Conservation (phyloP, 2,329 filamentous ascomycete species). For the Hypoxylon rubiginosum region DNA sequence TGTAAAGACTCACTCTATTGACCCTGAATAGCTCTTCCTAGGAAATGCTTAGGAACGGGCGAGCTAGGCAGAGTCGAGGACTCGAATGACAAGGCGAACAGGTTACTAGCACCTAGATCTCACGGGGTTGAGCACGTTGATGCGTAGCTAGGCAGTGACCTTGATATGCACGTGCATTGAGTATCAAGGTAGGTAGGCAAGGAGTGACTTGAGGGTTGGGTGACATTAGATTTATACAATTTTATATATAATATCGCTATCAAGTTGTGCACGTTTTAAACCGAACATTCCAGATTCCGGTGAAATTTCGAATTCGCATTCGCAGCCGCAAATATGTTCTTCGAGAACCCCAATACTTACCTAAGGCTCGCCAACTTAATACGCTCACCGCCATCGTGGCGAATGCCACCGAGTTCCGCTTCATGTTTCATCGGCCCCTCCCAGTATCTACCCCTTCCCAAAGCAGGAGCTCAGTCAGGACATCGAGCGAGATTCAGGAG, state of each 20-base stretch:
- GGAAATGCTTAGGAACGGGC: too few relatives aligned
- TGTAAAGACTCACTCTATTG: not conserved
- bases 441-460: slow-evolving; percentile 8
- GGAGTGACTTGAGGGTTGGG: not conserved
- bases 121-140: not conserved
- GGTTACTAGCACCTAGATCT: not conserved
- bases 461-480: slow-evolving; percentile 9
- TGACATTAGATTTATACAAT: not conserved
- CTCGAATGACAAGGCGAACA: not conserved
- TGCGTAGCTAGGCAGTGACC: not conserved
- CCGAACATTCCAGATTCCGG: not conserved
- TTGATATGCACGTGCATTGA: not conserved
- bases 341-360: not conserved
- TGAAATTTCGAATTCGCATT: not conserved
- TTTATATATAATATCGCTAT: not conserved
- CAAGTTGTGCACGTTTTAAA: not conserved
- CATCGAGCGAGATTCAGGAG: not conserved
- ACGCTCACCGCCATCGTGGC: slow-evolving; percentile 35
- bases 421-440: slow-evolving; percentile 11
- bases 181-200: not conserved
- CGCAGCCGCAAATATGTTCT: not conserved
- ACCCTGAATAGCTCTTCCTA: too few relatives aligned
- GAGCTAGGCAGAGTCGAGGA: not conserved
- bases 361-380: not conserved
- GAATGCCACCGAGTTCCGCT: slow-evolving; percentile 2